Percentiles rank a stretch among this genome's conserved stretches.
These are phyloP conservation scores for Ogataea sp. DNA, from an alignment of 805 yeast species.

Conservation along the genomic window DNA sequence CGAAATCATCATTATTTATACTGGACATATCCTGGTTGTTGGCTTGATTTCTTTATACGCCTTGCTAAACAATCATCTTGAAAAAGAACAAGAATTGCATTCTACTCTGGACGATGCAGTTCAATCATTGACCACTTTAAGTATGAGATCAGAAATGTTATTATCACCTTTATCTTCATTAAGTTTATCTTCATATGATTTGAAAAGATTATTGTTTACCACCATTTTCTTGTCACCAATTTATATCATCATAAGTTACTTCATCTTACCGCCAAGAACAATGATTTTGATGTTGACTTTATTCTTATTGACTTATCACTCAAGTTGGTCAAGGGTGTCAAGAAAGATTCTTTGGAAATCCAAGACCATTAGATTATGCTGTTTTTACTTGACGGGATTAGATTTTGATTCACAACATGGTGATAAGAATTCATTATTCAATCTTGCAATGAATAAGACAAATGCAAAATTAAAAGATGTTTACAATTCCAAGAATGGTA, in stretches of 20 bases:
- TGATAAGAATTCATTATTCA: conserved; percentile 33
- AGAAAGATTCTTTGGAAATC: conserved; percentile 84
- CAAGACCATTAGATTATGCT: conserved; percentile 54
- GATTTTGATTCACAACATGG: conserved; percentile 44
- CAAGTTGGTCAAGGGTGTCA: conserved; percentile 75
- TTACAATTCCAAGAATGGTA: conserved; percentile 5
- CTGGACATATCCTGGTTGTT: conserved; percentile 73
- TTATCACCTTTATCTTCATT: conserved; percentile 72
- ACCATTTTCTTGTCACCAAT: conserved; percentile 81
- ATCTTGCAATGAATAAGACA: conserved; percentile 48
- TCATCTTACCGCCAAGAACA: conserved; percentile 64
- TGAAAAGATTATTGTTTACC: conserved; percentile 73
- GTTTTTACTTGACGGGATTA: conserved; percentile 81
- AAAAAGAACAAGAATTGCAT: conserved; percentile 48
- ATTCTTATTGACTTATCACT: conserved; percentile 73
- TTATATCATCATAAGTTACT: conserved; percentile 60
- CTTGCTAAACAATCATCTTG: conserved; percentile 46
- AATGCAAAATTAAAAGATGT: conserved; percentile 27
- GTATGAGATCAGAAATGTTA: conserved; percentile 68
- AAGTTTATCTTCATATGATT: conserved; percentile 69
- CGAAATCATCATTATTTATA: conserved; percentile 67
- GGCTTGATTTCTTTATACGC: conserved; percentile 54
- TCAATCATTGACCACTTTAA: conserved; percentile 63
- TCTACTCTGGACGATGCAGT: conserved; percentile 87
- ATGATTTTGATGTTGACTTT: conserved; percentile 52